These are phyloP conservation scores for Candida khao-thaluensis DNA, from an alignment of 805 yeast genomes.

Conservation along the genomic window DNA sequence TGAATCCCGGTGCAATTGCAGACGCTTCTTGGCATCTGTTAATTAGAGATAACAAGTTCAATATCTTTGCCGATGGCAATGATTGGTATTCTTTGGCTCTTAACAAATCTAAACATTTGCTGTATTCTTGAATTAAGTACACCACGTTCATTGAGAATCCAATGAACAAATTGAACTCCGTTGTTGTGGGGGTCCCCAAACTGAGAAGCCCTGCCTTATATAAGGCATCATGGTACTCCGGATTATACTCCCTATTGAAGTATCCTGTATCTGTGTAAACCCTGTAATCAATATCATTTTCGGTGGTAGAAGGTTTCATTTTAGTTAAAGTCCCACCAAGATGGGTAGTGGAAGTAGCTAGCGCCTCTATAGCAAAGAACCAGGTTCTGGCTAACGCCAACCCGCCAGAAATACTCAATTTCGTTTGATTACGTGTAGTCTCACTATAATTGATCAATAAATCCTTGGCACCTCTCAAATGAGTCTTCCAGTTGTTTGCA, in stretches of 20 bases:
- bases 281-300: constrained; percentile 13
- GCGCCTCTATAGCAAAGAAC: constrained; percentile 54
- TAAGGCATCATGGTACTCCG: constrained; percentile 33
- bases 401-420: constrained; percentile 33
- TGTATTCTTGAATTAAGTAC: constrained; percentile 25
- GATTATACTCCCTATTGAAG: constrained; percentile 23
- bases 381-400: constrained; percentile 55
- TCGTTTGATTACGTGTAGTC: constrained; percentile 15
- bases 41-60: constrained; percentile 35
- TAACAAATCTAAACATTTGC: constrained; percentile 23
- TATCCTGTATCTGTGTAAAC: constrained; percentile 34
- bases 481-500: constrained; percentile 58
- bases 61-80: constrained; percentile 16
- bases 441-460: constrained; percentile 48
- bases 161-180: constrained; percentile 30
- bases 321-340: constrained; percentile 50
- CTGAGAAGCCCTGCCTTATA: constrained; percentile 26
- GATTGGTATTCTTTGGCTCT: constrained; percentile 18
- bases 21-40: constrained; percentile 23
- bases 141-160: constrained; percentile 32
- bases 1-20: constrained; percentile 25
- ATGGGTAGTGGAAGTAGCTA: constrained; percentile 53
- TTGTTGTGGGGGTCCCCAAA: neutral
- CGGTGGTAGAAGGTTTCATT: constrained; percentile 7
- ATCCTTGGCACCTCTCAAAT: constrained; percentile 60